Base-by-base conservation (phyloP, 202 grass and related monocot species). In the Cymbopogon flexuosus region DNA sequence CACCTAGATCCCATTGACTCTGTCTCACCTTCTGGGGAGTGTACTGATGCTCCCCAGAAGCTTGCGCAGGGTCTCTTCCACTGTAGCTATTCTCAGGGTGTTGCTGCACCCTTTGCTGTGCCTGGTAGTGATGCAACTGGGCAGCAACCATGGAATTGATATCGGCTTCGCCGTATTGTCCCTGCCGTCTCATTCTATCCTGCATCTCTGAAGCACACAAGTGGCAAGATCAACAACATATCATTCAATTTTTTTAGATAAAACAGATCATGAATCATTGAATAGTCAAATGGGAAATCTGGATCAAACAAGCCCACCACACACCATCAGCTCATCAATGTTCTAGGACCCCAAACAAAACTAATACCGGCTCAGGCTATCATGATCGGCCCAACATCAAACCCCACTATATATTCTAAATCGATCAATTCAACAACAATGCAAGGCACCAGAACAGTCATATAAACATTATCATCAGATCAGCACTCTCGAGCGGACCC, bases 1-100 rank as follows among this genome's bases (percentile, higher is more conserved):
- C 86, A 89, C 89, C 90, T 79, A 30, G 83, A 82, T 95, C 92
- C 90, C 92, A 90, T 60, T 94, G 90, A 83, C 92, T 91, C 42
- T 91, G 92, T 73, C 84, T 85, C 58, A 68, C 66, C 35, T 90
- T 89, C 14, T 64, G 84, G 31, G 83, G 34, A 0, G 67, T 41
- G 85, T 93, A 93, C 73, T 87, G 85, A 70, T 80, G 83, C 36
- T 86, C 87, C 81, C 85, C 96, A 72, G 84, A 70, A 85, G 77
- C 58, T 78, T 81, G 84, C 1, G 62, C 73, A 36, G 73, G 68
- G 76, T 95, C 90, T 70, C 82, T 85, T 62, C 86, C 88, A 82
- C 81, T 6, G 77, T 87, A 91, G 65, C 84, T 90, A 23, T 81
- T 91, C 61, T 88, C 90, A 70, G 92, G 85, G 52, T 76, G 68